These are phyloP conservation scores for Rhizophagus clarus DNA, from an alignment of 192 early-diverging fungal species.

Conservation along the genomic window DNA sequence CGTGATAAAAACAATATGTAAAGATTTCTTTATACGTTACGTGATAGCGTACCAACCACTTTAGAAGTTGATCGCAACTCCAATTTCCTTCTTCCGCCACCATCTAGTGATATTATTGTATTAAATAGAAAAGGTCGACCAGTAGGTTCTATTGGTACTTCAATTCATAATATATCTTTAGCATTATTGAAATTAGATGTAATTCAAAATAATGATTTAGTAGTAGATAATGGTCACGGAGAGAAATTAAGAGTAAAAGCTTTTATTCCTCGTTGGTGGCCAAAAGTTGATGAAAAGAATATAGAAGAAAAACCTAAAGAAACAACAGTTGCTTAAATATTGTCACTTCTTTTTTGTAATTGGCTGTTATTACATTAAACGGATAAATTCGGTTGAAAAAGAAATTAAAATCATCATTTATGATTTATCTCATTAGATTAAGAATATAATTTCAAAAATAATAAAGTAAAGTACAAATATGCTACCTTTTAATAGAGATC, in stretches of 20 bases:
- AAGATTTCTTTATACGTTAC: background rate
- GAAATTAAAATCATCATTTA: no score
- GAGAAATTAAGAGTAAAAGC: slow-evolving; percentile 14
- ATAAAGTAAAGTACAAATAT: no score
- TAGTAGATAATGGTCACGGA: background rate
- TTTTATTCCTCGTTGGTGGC: slow-evolving; percentile 30
- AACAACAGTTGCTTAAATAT: no score
- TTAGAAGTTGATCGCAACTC: slow-evolving; percentile 25
- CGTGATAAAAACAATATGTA: background rate
- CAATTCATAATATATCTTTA: slow-evolving; percentile 13
- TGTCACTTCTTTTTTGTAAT: no score
- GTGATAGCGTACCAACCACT: slow-evolving; percentile 18
- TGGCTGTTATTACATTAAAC: no score
- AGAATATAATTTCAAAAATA: no score
- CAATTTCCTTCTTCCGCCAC: background rate
- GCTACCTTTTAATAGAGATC: no score
- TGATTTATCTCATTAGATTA: no score
- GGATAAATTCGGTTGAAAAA: no score
- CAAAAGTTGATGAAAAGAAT: slow-evolving; percentile 1
- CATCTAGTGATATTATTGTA: background rate
- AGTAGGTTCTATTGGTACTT: slow-evolving; percentile 6
- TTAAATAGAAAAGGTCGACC: background rate
- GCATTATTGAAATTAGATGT: slow-evolving; percentile 21
- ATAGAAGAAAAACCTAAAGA: background rate
- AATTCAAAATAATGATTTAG: background rate